These are phyloP conservation scores for Scortechinia acanthostroma DNA, from an alignment of 2,329 filamentous ascomycete genomes.

Conservation along the genomic window DNA sequence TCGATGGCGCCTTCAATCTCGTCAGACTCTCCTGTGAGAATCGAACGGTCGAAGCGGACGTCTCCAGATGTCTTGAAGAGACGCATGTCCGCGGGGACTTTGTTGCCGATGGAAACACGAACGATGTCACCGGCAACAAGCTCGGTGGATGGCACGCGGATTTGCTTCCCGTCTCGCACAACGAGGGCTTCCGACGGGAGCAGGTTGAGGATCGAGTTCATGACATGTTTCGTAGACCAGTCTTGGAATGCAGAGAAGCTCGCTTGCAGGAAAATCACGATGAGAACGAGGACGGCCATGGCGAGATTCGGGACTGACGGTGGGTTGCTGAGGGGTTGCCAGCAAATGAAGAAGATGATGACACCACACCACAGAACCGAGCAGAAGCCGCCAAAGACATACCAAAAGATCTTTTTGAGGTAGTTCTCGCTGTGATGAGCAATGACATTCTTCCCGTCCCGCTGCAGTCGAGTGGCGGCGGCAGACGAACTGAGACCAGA, in stretches of 20 bases:
- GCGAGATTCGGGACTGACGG: conserved; percentile 32
- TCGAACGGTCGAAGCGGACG: conserved; percentile 29
- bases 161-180: conserved; percentile 31
- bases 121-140: conserved; percentile 37
- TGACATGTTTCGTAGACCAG: conserved; percentile 34
- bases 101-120: conserved; percentile 34
- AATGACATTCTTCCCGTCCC: conserved; percentile 31
- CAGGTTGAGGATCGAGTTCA: conserved; percentile 36
- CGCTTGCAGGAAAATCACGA: conserved; percentile 36
- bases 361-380: conserved; percentile 36
- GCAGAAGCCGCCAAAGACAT: conserved; percentile 37
- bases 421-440: conserved; percentile 32
- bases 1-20: conserved; percentile 29
- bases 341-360: conserved; percentile 38
- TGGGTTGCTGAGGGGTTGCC: conserved; percentile 33
- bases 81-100: conserved; percentile 38
- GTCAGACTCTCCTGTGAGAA: conserved; percentile 31
- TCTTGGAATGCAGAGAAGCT: conserved; percentile 36
- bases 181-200: conserved; percentile 32
- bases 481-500: conserved; percentile 23
- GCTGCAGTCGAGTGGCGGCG: conserved; percentile 21
- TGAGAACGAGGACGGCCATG: conserved; percentile 33
- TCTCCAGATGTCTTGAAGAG: conserved; percentile 29
- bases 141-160: conserved; percentile 27
- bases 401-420: conserved; percentile 26